phyloP scores from a whole-genome alignment of 768 basidiomycete species.

The Chalciporus sphaerocephalus region DNA sequence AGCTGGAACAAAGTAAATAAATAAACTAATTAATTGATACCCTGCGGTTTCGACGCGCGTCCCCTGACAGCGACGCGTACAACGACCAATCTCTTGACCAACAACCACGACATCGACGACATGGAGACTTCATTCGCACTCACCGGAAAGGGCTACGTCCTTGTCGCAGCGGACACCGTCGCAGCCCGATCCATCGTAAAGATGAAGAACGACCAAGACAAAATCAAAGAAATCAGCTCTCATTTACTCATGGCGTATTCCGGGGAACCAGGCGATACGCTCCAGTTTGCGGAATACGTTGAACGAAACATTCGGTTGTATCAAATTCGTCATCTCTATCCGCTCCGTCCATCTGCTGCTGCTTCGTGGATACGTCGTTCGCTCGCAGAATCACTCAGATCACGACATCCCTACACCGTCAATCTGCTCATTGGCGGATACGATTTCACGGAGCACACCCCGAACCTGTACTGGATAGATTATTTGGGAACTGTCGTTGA shows the following conservation, averaged over 20 bases:
- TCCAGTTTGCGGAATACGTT: constrained; percentile 94
- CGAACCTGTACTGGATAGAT: constrained; percentile 93
- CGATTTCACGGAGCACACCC: constrained; percentile 68
- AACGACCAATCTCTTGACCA: constrained; percentile 1
- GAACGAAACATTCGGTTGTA: constrained; percentile 95
- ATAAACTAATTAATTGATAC: constrained; percentile 12
- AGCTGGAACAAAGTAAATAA: constrained; percentile 1
- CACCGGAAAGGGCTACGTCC: constrained; percentile 88
- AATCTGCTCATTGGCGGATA: constrained; percentile 92
- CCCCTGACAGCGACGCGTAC: constrained; percentile 21
- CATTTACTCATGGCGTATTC: constrained; percentile 94
- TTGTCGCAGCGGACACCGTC: constrained; percentile 88
- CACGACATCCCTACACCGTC: constrained; percentile 82
- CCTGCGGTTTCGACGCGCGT: constrained; percentile 28
- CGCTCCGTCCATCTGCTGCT: constrained; percentile 85
- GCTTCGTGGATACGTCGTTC: constrained; percentile 93
- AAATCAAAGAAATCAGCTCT: constrained; percentile 86
- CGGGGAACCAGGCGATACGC: constrained; percentile 94
- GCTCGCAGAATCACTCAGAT: constrained; percentile 85
- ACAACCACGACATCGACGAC: constrained; percentile 22
- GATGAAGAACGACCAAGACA: constrained; percentile 97
- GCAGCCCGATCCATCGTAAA: constrained; percentile 91
- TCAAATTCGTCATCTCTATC: constrained; percentile 89
- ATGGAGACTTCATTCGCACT: constrained; percentile 94
- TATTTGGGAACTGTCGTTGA: constrained; percentile 86